A percentile compares a stretch with the other conserved stretches of the same genome.
Conservation (phyloP, 2,329 filamentous ascomycete genomes). For the Cercospora sesami region DNA sequence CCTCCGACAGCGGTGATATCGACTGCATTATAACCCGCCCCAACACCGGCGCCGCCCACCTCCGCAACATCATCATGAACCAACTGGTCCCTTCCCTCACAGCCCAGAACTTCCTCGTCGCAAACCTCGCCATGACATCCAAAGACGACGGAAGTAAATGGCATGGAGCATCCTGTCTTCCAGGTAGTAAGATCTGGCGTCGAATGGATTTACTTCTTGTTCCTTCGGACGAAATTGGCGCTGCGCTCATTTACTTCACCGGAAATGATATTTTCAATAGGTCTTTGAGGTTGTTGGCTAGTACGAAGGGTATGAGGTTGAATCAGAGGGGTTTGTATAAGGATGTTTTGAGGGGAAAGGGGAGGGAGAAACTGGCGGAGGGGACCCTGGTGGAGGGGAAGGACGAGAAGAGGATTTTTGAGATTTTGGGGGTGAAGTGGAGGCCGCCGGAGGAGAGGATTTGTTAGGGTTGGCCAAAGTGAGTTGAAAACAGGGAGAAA, state of each 20-base stretch:
- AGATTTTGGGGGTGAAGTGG: conserved; percentile 80
- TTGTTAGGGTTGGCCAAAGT: conserved; percentile 52
- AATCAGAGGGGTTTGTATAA: conserved; percentile 81
- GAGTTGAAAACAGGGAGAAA: not conserved
- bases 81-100: conserved; percentile 64
- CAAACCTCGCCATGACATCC: conserved; percentile 59
- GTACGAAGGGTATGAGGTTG: conserved; percentile 76
- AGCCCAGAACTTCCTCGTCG: conserved; percentile 65
- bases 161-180: conserved; percentile 80
- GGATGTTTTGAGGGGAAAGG: conserved; percentile 63
- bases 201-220: conserved; percentile 84
- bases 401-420: conserved; percentile 78
- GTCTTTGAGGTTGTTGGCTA: conserved; percentile 75
- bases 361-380: conserved; percentile 62
- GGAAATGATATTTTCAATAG: conserved; percentile 94
- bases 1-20: conserved; percentile 73
- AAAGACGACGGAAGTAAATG: conserved; percentile 70
- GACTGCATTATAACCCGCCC: conserved; percentile 79
- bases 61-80: conserved; percentile 63
- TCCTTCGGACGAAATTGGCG: conserved; percentile 74
- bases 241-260: conserved; percentile 90
- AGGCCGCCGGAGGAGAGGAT: conserved; percentile 73
- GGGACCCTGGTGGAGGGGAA: conserved; percentile 71
- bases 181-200: conserved; percentile 65
- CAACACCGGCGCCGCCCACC: conserved; percentile 56